Base-by-base conservation (phyloP, 208 protist genomes). In the Endotrypanum monterogeii region DNA sequence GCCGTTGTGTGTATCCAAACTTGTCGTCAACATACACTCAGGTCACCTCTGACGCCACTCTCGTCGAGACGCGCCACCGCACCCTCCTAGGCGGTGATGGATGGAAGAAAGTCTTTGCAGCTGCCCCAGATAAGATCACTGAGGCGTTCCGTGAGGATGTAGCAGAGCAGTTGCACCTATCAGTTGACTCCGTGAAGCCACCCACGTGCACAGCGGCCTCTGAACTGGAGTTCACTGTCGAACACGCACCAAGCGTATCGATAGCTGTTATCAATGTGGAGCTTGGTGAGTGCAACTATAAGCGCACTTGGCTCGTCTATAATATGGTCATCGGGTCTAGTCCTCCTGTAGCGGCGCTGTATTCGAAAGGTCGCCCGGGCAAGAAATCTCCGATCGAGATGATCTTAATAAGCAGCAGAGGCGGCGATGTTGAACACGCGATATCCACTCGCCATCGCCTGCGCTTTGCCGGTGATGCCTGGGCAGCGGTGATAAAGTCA, bases 131-230 rank as follows among this genome's bases (percentile, higher is more conserved):
- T 1, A 78, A 79, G 16, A 58, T 87, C 20, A 39, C 54, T 3
- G 52, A 83, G 14, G 76, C 84, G 6, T 87, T 91, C 66, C 72
- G 72, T 37, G 56, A 44, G 39, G 87, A 91, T 51, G 80, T 89
- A 46, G 76, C 78, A 32, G 72, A 25, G 28, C 62, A 68, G 23
- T 37, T 75, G 6, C 46, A 68, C 30, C 12, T 75, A 9, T 9
- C 58, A 12, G 7, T 56, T 28, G 46, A 58, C 20, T 23, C 28
- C 35, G 72, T 86, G 4, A 52, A 54, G 14, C 58, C 83, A 23
- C 20, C 76, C 1, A 66, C 62, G 5, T 79, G 76, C 52, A 65
- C 57, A 9, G 83, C 73, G 14, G 75, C 78, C 2, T 63, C 84
- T n/a, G 65, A 63, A 44, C 56, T 67, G 3, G 69, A 76, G 28